Evolutionary conservation across 495 filamentous ascomycete species (phyloP), one percentile per base, ranked within the genome.

Genomic region (Ramalina intermedia): DNA sequence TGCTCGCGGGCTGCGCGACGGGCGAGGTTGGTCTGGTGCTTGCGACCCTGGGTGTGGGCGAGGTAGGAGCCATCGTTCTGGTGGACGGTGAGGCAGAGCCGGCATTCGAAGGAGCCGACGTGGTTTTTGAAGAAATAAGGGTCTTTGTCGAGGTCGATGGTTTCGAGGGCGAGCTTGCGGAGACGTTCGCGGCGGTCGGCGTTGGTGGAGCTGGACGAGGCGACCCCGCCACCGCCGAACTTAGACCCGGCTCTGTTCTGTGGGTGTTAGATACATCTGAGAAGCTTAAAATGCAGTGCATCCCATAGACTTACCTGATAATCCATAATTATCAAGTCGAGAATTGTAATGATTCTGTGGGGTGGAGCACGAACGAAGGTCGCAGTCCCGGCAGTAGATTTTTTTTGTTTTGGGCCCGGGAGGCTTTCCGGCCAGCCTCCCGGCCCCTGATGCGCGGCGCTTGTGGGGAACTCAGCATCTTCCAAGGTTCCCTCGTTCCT

Each of bases 41-140:
- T 99, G 57, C 90, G 87, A 43, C 91, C 91, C 67, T 99, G 91
- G 9, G 91, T 99, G 69, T 99, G 91, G 0, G 91, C 89, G 57
- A 99, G 87, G 69, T 99, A 99, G 47, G 90, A 96, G 55, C 91
- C 91, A 70, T 99, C 91, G 67, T 99, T 99, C 59, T 99, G 91
- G 73, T 99, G 91, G n/a, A 96, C 93, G 2, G 91, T 99, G 27
- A 99, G 72, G 58, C 91, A 99, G 37, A 99, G 82, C 14, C 93
- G 86, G 64, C 91, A 99, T 63, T 99, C 91, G 69, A 96, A 99
- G 64, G 82, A 90, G 54, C 91, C 91, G 55, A 96, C 86, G 60
- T 99, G 91, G 70, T 99, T 99, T 63, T 94, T 94, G 84, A 99
- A 96, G 76, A 99, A 95, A 74, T 96, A 99, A 0, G 91, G 91